Conservation (phyloP, 768 basidiomycete genomes). For the Mycena rosella region DNA sequence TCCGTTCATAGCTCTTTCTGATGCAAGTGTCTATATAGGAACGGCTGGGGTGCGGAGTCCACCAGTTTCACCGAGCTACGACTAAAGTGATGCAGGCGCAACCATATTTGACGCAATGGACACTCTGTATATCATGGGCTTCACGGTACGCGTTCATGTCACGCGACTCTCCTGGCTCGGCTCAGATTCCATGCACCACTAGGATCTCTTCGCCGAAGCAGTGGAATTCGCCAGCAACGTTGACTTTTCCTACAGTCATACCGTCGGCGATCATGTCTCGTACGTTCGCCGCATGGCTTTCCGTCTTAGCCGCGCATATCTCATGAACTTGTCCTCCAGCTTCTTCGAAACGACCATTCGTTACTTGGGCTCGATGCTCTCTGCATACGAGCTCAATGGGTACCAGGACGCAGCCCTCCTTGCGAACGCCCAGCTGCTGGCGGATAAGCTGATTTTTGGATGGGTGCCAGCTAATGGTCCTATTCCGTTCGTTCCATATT, state of each 20-base stretch:
- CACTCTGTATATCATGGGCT: conserved; percentile 24
- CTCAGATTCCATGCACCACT: conserved; percentile 1
- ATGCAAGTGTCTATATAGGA: conserved; percentile 2
- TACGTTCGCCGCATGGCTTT: neutral
- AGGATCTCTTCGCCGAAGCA: conserved; percentile 30
- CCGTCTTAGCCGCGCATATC: neutral
- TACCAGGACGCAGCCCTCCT: conserved; percentile 23
- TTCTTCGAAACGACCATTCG: conserved; percentile 79
- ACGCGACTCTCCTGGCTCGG: neutral
- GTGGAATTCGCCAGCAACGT: conserved; percentile 27
- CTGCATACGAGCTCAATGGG: conserved; percentile 67
- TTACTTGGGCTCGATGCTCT: conserved; percentile 75
- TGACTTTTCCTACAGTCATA: conserved; percentile 26
- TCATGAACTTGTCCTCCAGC: conserved; percentile 12
- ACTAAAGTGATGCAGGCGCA: conserved; percentile 16
- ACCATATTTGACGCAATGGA: conserved; percentile 25
- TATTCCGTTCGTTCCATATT: conserved; percentile 25
- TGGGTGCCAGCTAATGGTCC: conserved; percentile 27
- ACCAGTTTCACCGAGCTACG: neutral
- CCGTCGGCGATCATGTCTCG: conserved; percentile 26
- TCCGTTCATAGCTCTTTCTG: neutral
- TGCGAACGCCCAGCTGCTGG: conserved; percentile 25
- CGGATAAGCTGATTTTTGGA: conserved; percentile 27
- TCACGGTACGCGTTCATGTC: conserved; percentile 18
- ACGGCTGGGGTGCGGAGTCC: conserved; percentile 25